Percentiles rank a stretch among this genome's conserved stretches.
Evolutionary conservation across 2,329 filamentous ascomycete species (phyloP).

Genomic region (Scorias spongiosa): DNA sequence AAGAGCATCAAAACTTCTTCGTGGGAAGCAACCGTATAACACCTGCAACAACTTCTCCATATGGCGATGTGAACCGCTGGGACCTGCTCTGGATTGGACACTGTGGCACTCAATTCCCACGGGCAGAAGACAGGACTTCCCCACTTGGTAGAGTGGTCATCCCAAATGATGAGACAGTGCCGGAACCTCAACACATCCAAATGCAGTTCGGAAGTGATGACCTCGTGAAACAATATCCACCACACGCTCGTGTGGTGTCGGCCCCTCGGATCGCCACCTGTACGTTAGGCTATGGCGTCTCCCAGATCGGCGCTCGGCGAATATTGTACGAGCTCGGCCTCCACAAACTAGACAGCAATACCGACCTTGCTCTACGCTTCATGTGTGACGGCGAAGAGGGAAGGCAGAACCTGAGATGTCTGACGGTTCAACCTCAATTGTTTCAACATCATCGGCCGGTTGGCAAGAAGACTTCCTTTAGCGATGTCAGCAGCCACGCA

Average conservation of each 20-base stretch:
- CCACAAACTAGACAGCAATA: constrained; percentile 24
- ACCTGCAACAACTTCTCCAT: too few relatives aligned
- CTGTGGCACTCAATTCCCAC: too few relatives aligned
- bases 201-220: constrained; percentile 10
- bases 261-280: constrained; percentile 22
- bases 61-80: too few relatives aligned
- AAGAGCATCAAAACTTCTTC: too few relatives aligned
- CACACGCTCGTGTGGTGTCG: constrained; percentile 31
- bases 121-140: too few relatives aligned
- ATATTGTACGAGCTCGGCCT: constrained; percentile 6
- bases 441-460: constrained; percentile 32
- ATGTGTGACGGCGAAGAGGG: constrained; percentile 17
- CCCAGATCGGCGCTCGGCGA: too few relatives aligned
- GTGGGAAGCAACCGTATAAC: too few relatives aligned
- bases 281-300: too few relatives aligned
- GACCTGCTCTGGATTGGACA: too few relatives aligned
- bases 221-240: constrained; percentile 7
- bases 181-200: constrained; percentile 9
- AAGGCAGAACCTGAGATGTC: constrained; percentile 21
- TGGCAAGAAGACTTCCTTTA: constrained; percentile 21
- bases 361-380: constrained; percentile 19
- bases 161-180: constrained; percentile 10
- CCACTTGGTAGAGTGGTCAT: constrained; percentile 7
- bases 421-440: constrained; percentile 13
- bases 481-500: constrained; percentile 24